A percentile compares a stretch with the other conserved stretches of the same genome.
Evolutionary conservation across 805 yeast species (phyloP).

Genomic region (Teunomyces pallodes): DNA sequence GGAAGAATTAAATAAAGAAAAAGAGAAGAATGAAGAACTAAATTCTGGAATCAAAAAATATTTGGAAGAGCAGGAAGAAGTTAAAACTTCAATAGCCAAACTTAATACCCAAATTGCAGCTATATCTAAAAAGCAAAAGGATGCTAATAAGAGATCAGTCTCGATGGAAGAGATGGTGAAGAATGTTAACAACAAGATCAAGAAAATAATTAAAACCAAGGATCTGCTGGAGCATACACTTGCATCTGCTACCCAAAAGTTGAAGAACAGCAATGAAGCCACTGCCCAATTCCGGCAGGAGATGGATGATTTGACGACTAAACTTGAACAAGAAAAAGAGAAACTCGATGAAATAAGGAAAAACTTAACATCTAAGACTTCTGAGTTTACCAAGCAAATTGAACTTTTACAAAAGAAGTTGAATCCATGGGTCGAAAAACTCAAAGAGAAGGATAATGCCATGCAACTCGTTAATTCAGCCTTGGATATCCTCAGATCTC

Average conservation of each 20-base stretch:
- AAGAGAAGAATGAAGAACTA: slow-evolving; percentile 38
- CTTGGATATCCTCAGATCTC: slow-evolving; percentile 55
- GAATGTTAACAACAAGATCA: slow-evolving; percentile 56
- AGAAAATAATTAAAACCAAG: slow-evolving; percentile 56
- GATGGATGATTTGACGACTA: slow-evolving; percentile 40
- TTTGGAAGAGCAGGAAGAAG: slow-evolving; percentile 26
- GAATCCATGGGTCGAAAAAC: slow-evolving; percentile 79
- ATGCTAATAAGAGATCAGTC: slow-evolving; percentile 50
- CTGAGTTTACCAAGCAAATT: slow-evolving; percentile 62
- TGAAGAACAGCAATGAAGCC: slow-evolving; percentile 45
- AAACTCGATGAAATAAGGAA: slow-evolving; percentile 62
- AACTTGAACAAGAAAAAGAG: slow-evolving; percentile 51
- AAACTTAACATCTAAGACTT: slow-evolving; percentile 72
- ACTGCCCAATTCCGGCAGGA: slow-evolving; percentile 44
- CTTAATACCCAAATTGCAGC: slow-evolving; percentile 19
- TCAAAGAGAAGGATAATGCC: slow-evolving; percentile 61
- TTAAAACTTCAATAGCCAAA: slow-evolving; percentile 25
- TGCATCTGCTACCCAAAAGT: slow-evolving; percentile 44
- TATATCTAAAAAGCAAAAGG: slow-evolving; percentile 29
- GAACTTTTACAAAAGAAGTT: slow-evolving; percentile 59
- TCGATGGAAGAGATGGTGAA: slow-evolving; percentile 75
- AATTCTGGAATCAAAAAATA: slow-evolving; percentile 28
- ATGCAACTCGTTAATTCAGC: slow-evolving; percentile 64
- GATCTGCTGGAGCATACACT: slow-evolving; percentile 46
- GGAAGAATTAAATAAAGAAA: slow-evolving; percentile 43